Percentiles rank a stretch among this genome's conserved stretches.
phyloP scores from a whole-genome alignment of 495 filamentous ascomycete species.

The Thozetella sp. region DNA sequence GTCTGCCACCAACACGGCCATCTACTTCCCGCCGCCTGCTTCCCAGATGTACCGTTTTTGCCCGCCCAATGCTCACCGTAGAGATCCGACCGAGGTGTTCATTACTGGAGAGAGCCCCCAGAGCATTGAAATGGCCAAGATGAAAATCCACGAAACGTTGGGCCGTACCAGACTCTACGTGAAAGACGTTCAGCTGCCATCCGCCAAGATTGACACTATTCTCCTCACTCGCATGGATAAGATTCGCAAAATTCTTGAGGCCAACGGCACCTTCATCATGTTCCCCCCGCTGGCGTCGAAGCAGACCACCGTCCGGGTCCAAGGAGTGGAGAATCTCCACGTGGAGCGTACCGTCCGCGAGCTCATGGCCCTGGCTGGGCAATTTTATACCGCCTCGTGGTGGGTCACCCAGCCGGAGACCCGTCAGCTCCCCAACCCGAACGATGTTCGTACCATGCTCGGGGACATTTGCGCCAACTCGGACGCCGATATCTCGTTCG shows the following conservation, averaged over 20 bases:
- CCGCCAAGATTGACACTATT: conserved; percentile 92
- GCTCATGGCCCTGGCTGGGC: conserved; percentile 91
- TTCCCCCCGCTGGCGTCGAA: conserved; percentile 84
- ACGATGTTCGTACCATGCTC: conserved; percentile 86
- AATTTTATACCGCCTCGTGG: conserved; percentile 98
- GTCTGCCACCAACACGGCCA: conserved; percentile 88
- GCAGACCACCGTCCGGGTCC: conserved; percentile 78
- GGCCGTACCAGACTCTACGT: conserved; percentile 77
- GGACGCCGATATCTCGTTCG: conserved; percentile 90
- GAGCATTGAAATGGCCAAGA: conserved; percentile 83
- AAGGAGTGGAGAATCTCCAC: conserved; percentile 88
- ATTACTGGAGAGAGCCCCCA: conserved; percentile 86
- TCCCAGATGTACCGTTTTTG: conserved; percentile 86
- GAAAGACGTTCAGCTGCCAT: conserved; percentile 84
- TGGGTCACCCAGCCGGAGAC: conserved; percentile 81
- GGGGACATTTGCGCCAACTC: conserved; percentile 96
- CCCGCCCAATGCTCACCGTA: conserved; percentile 73
- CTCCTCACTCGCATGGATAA: conserved; percentile 91
- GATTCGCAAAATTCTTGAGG: conserved; percentile 95
- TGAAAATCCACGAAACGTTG: conserved; percentile 82
- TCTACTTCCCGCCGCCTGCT: conserved; percentile 96
- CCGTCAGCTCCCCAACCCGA: conserved; percentile 69
- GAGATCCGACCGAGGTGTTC: conserved; percentile 86
- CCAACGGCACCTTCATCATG: conserved; percentile 90
- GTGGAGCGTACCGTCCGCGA: conserved; percentile 93